A percentile compares a stretch with the other conserved stretches of the same genome.
phyloP scores from a whole-genome alignment of 2,329 filamentous ascomycete genomes.

The Pseudogymnoascus destructans region DNA sequence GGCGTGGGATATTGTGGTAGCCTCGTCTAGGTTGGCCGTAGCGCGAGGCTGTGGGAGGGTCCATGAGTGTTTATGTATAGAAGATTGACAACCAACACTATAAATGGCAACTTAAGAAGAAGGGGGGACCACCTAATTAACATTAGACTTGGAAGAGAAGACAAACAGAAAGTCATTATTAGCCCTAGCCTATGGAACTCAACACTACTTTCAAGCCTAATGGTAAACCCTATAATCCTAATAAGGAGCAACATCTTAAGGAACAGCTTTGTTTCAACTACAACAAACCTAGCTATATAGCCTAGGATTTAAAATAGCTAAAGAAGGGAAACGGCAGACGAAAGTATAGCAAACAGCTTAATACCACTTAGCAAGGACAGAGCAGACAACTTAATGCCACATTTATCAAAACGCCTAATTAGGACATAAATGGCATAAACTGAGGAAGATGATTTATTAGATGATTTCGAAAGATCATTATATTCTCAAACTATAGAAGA shows the following conservation, averaged over 20 bases:
- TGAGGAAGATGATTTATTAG: no score
- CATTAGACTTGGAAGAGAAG: not conserved
- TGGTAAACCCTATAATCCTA: not conserved
- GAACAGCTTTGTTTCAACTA: not conserved
- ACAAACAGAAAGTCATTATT: not conserved
- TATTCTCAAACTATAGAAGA: no score
- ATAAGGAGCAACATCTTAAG: not conserved
- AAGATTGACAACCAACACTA: not conserved
- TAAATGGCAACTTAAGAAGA: no score
- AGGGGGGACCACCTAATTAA: not conserved
- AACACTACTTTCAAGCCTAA: not conserved
- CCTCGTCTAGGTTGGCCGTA: conserved; percentile 5
- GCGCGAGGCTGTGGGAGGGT: not conserved
- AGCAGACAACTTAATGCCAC: not conserved
- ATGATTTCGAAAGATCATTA: no score
- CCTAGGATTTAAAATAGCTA: not conserved
- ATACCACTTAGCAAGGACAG: not conserved
- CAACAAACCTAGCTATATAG: not conserved
- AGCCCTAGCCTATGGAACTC: not conserved
- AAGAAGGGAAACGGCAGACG: not conserved
- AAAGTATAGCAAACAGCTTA: not conserved
- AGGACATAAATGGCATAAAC: no score
- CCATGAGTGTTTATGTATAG: not conserved
- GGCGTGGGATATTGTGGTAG: not conserved
- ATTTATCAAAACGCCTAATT: not conserved